Evolutionary conservation across 1,139 yeast genomes (phyloP).

Genomic region (Zhuliangozyma parablackwelliae): DNA sequence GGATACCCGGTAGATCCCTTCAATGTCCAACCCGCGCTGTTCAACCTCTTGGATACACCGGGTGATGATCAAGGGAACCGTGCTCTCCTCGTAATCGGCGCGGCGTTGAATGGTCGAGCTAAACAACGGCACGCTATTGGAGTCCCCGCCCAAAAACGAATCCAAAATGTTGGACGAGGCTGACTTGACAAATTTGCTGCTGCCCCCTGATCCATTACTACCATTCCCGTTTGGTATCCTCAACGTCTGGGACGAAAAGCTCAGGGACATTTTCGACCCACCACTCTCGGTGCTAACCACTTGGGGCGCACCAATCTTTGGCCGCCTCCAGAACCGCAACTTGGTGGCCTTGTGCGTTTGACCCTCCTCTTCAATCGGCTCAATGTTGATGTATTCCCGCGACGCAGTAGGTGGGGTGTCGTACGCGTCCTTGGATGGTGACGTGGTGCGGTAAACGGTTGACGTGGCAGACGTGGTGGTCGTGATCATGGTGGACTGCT

Average conservation of each 20-base stretch:
- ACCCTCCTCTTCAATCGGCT: conserved; percentile 18
- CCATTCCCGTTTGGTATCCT: too few species aligned
- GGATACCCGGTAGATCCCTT: conserved; percentile 88
- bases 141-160: conserved; percentile 24
- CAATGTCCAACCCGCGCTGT: conserved; percentile 62
- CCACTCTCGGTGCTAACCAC: conserved; percentile 6
- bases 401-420: conserved; percentile 1
- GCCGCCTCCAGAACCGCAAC: conserved; percentile 53
- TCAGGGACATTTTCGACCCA: conserved; percentile 6
- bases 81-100: conserved; percentile 54
- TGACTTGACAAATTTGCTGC: conserved; percentile 29
- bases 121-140: conserved; percentile 27
- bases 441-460: conserved; percentile 4
- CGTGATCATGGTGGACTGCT: too few species aligned
- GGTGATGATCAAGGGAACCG: conserved; percentile 67
- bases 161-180: conserved; percentile 47
- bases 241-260: not conserved
- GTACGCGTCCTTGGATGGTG: conserved; percentile 5
- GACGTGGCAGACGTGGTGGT: conserved; percentile 5
- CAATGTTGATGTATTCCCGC: conserved; percentile 1
- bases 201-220: not conserved
- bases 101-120: conserved; percentile 54
- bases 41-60: conserved; percentile 81
- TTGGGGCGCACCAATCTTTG: conserved; percentile 24
- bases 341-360: conserved; percentile 45